Conservation (phyloP, 2,329 filamentous ascomycete genomes). For the Eutypella sp. region DNA sequence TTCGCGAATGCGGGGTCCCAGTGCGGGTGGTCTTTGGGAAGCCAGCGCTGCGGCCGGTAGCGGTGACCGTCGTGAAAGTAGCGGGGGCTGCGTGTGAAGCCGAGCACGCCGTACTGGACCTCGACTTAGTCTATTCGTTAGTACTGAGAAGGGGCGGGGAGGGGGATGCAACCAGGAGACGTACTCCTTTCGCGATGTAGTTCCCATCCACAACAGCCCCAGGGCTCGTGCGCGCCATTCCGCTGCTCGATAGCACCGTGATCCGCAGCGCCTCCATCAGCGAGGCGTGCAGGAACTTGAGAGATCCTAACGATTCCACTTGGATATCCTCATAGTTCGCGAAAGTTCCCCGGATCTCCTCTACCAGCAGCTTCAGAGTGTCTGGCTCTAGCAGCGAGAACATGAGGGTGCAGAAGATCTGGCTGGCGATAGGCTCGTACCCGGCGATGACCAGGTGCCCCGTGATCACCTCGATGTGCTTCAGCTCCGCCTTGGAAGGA, state of each 20-base stretch:
- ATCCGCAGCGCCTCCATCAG: constrained; percentile 16
- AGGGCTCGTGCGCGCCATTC: constrained; percentile 17
- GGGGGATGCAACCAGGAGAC: background rate
- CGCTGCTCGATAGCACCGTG: constrained; percentile 8
- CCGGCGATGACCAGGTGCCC: constrained; percentile 16
- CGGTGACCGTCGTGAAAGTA: constrained; percentile 5
- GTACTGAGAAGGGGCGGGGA: background rate
- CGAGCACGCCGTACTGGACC: constrained; percentile 5
- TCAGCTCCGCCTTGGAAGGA: constrained; percentile 12
- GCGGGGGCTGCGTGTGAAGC: constrained; percentile 4
- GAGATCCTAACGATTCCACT: constrained; percentile 4
- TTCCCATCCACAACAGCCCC: constrained; percentile 18
- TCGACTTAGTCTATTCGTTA: constrained; percentile 1
- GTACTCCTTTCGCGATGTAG: constrained; percentile 17
- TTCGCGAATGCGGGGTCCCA: constrained; percentile 6
- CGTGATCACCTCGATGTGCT: constrained; percentile 14
- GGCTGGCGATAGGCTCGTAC: constrained; percentile 17
- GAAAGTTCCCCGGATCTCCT: constrained; percentile 16
- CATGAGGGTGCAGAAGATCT: constrained; percentile 12
- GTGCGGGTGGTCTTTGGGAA: constrained; percentile 8
- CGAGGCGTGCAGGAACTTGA: constrained; percentile 16
- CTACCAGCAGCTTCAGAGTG: constrained; percentile 1
- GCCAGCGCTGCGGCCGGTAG: constrained; percentile 12
- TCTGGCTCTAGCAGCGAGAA: constrained; percentile 9
- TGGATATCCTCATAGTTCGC: constrained; percentile 16